Conservation (phyloP, 2,329 filamentous ascomycete genomes). For the Fusarium secorum region DNA sequence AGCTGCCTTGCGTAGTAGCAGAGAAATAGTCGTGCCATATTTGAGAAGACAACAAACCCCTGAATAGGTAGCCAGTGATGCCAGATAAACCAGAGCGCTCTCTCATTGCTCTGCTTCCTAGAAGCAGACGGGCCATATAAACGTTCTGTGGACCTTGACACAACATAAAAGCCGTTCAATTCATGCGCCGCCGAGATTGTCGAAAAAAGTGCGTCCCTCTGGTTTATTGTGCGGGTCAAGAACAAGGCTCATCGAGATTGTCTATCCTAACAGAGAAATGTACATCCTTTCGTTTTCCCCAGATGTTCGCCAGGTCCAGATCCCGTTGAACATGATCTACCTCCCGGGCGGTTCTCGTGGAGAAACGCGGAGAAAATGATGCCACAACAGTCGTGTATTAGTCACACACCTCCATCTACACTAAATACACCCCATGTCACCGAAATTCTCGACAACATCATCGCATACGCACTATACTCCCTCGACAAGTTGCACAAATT, state of each 20-base stretch:
- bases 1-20: neutral
- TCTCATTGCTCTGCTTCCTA: neutral
- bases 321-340: constrained; percentile 20
- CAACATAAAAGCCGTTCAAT: neutral
- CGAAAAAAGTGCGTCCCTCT: constrained; percentile 6
- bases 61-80: neutral
- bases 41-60: neutral
- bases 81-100: neutral
- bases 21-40: neutral
- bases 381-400: neutral
- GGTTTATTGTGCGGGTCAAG: neutral
- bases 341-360: constrained; percentile 31
- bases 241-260: constrained; percentile 11
- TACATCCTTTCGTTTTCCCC: neutral
- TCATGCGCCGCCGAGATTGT: neutral
- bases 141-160: neutral
- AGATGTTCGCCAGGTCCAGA: constrained; percentile 10
- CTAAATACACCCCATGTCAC: neutral
- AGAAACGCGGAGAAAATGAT: constrained; percentile 20
- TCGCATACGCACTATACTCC: neutral
- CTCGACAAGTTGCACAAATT: neutral
- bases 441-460: neutral
- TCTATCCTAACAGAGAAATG: neutral
- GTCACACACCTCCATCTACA: neutral
- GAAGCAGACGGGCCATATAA: neutral